These are phyloP conservation scores for Protea cynaroides DNA, from an alignment of 164 flowering plant species.

Conservation along the genomic window DNA sequence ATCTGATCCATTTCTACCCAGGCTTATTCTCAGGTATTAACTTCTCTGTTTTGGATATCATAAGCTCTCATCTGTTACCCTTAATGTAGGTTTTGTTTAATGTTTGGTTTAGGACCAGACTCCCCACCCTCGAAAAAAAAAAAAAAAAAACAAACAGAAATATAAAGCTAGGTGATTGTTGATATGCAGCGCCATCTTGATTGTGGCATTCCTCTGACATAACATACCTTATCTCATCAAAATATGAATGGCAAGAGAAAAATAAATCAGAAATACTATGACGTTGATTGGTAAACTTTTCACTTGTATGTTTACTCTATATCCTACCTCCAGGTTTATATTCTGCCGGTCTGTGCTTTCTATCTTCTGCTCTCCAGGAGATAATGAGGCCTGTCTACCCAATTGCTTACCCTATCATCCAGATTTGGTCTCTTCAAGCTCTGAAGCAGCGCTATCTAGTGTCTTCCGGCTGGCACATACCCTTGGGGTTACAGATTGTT, in stretches of 20 bases:
- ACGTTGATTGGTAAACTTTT: background rate
- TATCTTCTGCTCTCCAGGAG: slow-evolving; percentile 38
- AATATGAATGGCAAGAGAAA: background rate
- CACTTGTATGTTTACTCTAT: background rate
- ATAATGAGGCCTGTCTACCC: slow-evolving; percentile 51
- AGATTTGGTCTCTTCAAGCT: slow-evolving; percentile 44
- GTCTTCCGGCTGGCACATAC: slow-evolving; percentile 51
- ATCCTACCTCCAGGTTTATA: slow-evolving; percentile 57
- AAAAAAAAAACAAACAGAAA: too few species aligned
- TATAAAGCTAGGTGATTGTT: too few species aligned
- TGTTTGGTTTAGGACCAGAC: background rate
- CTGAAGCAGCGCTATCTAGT: slow-evolving; percentile 42
- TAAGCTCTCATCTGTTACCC: background rate
- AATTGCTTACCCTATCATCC: slow-evolving; percentile 80
- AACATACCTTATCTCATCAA: background rate
- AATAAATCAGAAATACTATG: background rate
- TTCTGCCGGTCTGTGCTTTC: slow-evolving; percentile 72
- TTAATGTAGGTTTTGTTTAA: background rate
- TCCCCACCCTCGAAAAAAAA: background rate
- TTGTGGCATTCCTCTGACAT: too few species aligned
- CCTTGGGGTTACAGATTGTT: slow-evolving; percentile 44
- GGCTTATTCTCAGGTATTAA: slow-evolving; percentile 75
- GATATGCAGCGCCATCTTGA: background rate
- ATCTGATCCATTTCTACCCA: slow-evolving; percentile 77
- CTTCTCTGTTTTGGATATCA: background rate